Conservation (phyloP, 2,329 filamentous ascomycete species). For the Fusarium miscanthi region DNA sequence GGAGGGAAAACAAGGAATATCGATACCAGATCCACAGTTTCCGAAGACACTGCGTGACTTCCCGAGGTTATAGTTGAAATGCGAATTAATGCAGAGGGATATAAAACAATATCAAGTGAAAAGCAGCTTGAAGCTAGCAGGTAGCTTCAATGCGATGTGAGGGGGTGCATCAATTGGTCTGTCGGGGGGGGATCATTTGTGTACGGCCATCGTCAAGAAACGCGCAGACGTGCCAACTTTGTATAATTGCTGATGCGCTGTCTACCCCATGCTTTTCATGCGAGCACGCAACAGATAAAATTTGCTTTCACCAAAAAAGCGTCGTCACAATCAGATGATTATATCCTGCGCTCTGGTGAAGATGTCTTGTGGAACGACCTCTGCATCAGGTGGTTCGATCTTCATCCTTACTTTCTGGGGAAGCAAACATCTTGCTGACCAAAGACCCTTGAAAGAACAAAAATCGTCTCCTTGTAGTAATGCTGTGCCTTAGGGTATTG, state of each 20-base stretch:
- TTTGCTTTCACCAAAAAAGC: conserved; percentile 5
- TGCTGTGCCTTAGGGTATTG: conserved; percentile 10
- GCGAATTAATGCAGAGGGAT: conserved; percentile 3
- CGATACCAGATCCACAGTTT: conserved; percentile 21
- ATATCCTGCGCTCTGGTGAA: conserved; percentile 12
- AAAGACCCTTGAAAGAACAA: conserved; percentile 23
- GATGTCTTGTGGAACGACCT: conserved; percentile 39
- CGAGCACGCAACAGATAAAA: conserved; percentile 27
- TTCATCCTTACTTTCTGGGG: conserved; percentile 42
- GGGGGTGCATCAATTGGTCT: conserved; percentile 26
- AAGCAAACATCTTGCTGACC: conserved; percentile 29
- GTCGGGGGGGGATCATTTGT: background rate
- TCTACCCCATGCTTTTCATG: conserved; percentile 23
- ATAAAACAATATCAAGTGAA: conserved; percentile 4
- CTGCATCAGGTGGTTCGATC: conserved; percentile 45
- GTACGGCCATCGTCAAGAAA: conserved; percentile 12
- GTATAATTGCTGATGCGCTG: conserved; percentile 34
- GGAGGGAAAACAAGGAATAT: background rate
- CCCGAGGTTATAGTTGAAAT: conserved; percentile 12
- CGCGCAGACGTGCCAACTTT: conserved; percentile 26
- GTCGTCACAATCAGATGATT: conserved; percentile 45
- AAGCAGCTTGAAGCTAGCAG: conserved; percentile 8
- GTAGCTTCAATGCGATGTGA: conserved; percentile 28
- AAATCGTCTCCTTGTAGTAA: conserved; percentile 34
- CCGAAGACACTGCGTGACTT: conserved; percentile 29